Evolutionary conservation across 345 rosid genomes (phyloP).

Genomic region (Eucalyptus regnans): DNA sequence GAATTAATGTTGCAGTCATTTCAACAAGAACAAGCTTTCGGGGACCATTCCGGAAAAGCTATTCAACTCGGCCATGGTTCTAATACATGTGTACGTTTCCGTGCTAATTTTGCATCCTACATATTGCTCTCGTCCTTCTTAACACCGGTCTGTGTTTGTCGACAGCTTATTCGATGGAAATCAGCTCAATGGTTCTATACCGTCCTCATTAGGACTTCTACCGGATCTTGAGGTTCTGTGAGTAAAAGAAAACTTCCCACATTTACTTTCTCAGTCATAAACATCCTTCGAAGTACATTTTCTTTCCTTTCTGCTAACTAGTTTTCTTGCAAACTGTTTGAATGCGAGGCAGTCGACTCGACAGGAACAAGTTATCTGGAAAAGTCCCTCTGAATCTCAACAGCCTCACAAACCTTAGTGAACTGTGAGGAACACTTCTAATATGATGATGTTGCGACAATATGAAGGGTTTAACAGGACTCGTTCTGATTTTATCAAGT

Average conservation of each 20-base stretch:
- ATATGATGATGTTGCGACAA: background rate
- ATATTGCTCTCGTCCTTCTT: background rate
- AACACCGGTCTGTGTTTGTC: background rate
- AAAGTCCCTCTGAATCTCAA: constrained; percentile 57
- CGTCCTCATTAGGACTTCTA: constrained; percentile 57
- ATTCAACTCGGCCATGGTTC: constrained; percentile 66
- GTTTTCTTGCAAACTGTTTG: background rate
- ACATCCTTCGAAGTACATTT: background rate
- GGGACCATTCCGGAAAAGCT: constrained; percentile 66
- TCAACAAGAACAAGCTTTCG: constrained; percentile 90
- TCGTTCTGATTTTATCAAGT: background rate
- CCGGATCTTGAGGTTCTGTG: constrained; percentile 95
- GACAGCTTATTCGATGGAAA: constrained; percentile 82
- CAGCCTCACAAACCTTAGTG: constrained; percentile 62
- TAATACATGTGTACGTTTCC: constrained; percentile 78
- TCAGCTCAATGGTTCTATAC: constrained; percentile 56
- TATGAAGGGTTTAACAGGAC: background rate
- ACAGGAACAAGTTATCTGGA: constrained; percentile 66
- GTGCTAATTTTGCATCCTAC: background rate
- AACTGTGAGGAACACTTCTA: constrained; percentile 42
- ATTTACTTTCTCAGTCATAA: background rate
- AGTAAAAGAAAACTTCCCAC: constrained; percentile 22
- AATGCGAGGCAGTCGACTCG: constrained; percentile 60
- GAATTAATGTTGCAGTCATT: constrained; percentile 52
- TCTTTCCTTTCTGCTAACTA: background rate